These are phyloP conservation scores for Gamsiella multidivaricata DNA, from an alignment of 192 early-diverging fungal genomes.

Conservation along the genomic window DNA sequence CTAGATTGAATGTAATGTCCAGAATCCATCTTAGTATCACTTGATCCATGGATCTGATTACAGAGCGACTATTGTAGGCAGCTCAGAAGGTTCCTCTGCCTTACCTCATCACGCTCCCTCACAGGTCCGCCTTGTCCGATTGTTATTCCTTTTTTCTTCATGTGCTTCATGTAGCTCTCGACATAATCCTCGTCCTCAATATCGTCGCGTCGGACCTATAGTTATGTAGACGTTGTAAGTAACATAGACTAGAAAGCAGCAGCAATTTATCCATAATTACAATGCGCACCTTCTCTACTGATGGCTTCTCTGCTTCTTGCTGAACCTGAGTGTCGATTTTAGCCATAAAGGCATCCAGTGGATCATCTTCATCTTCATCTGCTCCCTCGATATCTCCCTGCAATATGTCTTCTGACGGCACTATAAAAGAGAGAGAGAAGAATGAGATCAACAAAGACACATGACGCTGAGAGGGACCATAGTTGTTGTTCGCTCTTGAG, in stretches of 20 bases:
- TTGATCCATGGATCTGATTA: background rate
- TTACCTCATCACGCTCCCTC: conserved; percentile 61
- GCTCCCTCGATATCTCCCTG: conserved; percentile 37
- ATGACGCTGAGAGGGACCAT: no score
- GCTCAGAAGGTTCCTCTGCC: no score
- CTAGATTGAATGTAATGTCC: conserved; percentile 21
- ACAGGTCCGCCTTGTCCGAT: conserved; percentile 68
- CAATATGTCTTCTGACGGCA: conserved; percentile 40
- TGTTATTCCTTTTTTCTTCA: conserved; percentile 79
- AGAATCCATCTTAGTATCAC: background rate
- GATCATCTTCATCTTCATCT: conserved; percentile 73
- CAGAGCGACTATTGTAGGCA: background rate
- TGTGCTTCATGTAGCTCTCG: conserved; percentile 79
- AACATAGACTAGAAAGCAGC: background rate
- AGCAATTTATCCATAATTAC: no score
- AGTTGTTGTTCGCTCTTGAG: background rate
- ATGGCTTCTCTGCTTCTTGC: conserved; percentile 57
- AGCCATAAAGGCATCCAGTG: conserved; percentile 88
- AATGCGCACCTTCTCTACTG: conserved; percentile 60
- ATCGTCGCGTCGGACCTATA: conserved; percentile 68
- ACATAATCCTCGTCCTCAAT: conserved; percentile 82
- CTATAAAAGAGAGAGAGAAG: conserved; percentile 2
- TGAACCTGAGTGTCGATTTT: conserved; percentile 68
- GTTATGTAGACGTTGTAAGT: no score
- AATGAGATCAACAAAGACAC: background rate